Conservation (phyloP, 2,329 filamentous ascomycete species). For the Celoporthe dispersa region DNA sequence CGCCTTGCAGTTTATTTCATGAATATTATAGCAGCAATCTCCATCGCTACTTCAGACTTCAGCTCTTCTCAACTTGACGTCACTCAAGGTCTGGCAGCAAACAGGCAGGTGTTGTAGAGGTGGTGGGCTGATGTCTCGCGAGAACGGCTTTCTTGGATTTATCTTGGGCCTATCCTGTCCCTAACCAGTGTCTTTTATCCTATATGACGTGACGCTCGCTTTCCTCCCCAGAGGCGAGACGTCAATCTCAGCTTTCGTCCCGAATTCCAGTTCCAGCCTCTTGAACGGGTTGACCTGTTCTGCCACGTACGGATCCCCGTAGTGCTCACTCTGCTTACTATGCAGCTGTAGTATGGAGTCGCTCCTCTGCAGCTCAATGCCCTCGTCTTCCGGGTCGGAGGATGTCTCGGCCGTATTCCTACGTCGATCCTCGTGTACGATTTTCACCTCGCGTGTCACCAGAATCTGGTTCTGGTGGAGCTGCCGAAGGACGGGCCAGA, state of each 20-base stretch:
- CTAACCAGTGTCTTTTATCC: background rate
- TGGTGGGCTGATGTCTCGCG: background rate
- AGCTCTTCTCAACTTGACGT: background rate
- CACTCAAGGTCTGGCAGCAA: background rate
- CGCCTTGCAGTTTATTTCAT: background rate
- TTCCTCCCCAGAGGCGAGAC: background rate
- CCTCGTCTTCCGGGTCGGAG: slow-evolving; percentile 21
- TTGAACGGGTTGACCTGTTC: slow-evolving; percentile 26
- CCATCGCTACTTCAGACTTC: background rate
- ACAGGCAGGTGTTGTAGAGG: background rate
- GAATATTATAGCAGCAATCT: too few relatives aligned
- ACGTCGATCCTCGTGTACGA: slow-evolving; percentile 24
- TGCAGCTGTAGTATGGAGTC: slow-evolving; percentile 15
- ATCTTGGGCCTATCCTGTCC: background rate
- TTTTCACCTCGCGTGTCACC: slow-evolving; percentile 25
- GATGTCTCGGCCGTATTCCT: slow-evolving; percentile 12
- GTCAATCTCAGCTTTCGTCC: slow-evolving; percentile 18
- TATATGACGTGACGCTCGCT: background rate
- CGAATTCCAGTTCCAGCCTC: slow-evolving; percentile 13
- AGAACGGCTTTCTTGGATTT: background rate
- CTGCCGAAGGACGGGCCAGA: slow-evolving; percentile 32
- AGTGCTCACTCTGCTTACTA: slow-evolving; percentile 7
- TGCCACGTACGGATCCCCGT: slow-evolving; percentile 22
- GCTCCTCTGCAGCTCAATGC: slow-evolving; percentile 24
- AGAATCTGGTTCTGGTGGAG: slow-evolving; percentile 20